Evolutionary conservation across 306 rosid genomes (phyloP).

Genomic region (Cucumis hystrix): DNA sequence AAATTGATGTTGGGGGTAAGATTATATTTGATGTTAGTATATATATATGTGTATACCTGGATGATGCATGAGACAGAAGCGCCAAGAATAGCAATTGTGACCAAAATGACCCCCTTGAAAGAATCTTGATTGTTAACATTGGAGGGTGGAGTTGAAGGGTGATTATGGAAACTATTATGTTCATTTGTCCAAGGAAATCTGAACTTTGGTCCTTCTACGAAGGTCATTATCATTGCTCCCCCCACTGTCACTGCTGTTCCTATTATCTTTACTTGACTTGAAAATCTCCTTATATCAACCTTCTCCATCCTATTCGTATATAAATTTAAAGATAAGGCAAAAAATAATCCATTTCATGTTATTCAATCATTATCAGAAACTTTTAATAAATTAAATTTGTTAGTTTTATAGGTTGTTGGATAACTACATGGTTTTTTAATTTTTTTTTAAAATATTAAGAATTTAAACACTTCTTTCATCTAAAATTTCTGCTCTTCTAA

Average conservation of each 20-base stretch:
- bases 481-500: too few species aligned
- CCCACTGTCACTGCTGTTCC: constrained; percentile 67
- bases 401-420: too few species aligned
- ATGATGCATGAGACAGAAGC: constrained; percentile 30
- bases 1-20: too few species aligned
- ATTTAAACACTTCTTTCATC: too few species aligned
- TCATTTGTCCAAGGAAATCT: constrained; percentile 44
- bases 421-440: too few species aligned
- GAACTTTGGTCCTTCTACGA: constrained; percentile 51
- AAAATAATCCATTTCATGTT: too few species aligned
- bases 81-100: constrained; percentile 20
- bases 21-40: neutral
- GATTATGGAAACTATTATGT: neutral
- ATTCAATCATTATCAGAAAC: too few species aligned
- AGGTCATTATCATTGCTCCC: constrained; percentile 77
- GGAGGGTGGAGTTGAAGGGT: neutral
- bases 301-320: constrained; percentile 23
- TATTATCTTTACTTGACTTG: constrained; percentile 21
- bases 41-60: constrained; percentile 8
- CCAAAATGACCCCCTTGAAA: constrained; percentile 29
- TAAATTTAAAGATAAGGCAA: too few species aligned
- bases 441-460: too few species aligned
- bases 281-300: constrained; percentile 22
- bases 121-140: constrained; percentile 12
- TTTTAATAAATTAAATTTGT: too few species aligned